These are phyloP conservation scores for Bifiguratus adelaidae DNA, from an alignment of 192 early-diverging fungal genomes.

Conservation along the genomic window DNA sequence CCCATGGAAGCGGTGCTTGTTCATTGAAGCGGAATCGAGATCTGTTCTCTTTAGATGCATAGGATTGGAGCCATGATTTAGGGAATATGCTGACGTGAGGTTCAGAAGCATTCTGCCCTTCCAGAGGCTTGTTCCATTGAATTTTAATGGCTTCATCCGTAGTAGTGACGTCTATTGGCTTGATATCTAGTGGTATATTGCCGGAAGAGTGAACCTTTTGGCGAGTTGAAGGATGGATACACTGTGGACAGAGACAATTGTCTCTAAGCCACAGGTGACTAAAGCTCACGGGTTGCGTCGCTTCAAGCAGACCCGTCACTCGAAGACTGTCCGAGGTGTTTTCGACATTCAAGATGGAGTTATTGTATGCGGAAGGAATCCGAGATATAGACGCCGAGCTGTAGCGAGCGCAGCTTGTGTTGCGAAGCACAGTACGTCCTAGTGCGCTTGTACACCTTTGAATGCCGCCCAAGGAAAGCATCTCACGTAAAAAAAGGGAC, in stretches of 20 bases:
- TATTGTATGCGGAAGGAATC: not conserved
- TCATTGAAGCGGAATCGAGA: slow-evolving; percentile 14
- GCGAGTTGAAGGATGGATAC: slow-evolving; percentile 40
- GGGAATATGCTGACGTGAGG: slow-evolving; percentile 20
- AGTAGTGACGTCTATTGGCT: slow-evolving; percentile 7
- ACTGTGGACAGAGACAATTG: slow-evolving; percentile 43
- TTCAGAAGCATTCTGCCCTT: slow-evolving; percentile 19
- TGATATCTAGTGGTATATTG: slow-evolving; percentile 34
- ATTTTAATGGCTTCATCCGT: slow-evolving; percentile 20
- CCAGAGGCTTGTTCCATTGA: slow-evolving; percentile 32
- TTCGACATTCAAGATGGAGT: slow-evolving; percentile 3
- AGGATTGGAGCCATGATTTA: slow-evolving; percentile 14
- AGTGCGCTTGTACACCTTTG: too few relatives aligned
- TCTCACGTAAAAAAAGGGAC: too few relatives aligned
- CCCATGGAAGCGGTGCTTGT: slow-evolving; percentile 25
- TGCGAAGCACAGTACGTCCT: too few relatives aligned
- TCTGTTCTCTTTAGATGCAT: slow-evolving; percentile 6
- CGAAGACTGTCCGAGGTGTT: not conserved
- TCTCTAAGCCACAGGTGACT: slow-evolving; percentile 46
- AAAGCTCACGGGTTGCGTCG: too few relatives aligned
- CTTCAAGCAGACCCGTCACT: not conserved
- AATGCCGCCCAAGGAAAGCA: too few relatives aligned
- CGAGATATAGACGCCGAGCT: too few relatives aligned
- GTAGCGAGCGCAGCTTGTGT: too few relatives aligned
- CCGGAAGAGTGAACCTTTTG: slow-evolving; percentile 47